A percentile compares a stretch with the other conserved stretches of the same genome.
Evolutionary conservation across 495 filamentous ascomycete species (phyloP).

Genomic region (Tuber calosporum): DNA sequence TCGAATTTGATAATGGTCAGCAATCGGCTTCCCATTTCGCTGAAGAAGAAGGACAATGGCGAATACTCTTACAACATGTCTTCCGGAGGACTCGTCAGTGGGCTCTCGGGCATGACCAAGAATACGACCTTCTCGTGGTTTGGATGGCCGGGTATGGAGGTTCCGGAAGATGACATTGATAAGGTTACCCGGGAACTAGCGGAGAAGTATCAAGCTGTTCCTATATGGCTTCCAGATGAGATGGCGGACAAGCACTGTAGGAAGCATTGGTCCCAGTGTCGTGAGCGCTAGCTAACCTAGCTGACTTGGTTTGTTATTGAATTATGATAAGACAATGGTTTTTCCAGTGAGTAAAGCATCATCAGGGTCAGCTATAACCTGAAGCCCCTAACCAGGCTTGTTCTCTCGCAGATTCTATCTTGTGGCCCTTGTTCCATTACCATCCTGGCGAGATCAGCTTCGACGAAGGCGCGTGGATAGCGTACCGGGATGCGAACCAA

Average conservation of each 20-base stretch:
- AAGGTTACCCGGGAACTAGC: constrained; percentile 61
- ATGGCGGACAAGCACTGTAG: constrained; percentile 65
- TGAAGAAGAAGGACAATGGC: constrained; percentile 80
- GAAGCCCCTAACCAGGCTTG: constrained; percentile 7
- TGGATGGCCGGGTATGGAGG: constrained; percentile 88
- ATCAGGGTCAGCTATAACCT: constrained; percentile 14
- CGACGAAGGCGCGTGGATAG: constrained; percentile 76
- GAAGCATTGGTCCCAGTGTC: background rate
- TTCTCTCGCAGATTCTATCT: constrained; percentile 64
- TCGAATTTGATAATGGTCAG: constrained; percentile 71
- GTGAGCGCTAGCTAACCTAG: background rate
- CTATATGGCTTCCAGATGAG: constrained; percentile 71
- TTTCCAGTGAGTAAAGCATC: constrained; percentile 57
- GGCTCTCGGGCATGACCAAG: constrained; percentile 80
- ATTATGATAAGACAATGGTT: constrained; percentile 64
- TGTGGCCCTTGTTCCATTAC: constrained; percentile 96
- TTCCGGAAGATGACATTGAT: constrained; percentile 62
- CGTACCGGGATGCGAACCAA: constrained; percentile 78
- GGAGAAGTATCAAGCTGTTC: constrained; percentile 64
- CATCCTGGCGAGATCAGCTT: constrained; percentile 89
- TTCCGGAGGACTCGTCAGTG: constrained; percentile 87
- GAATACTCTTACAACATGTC: constrained; percentile 86
- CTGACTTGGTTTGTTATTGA: background rate
- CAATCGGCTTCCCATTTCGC: constrained; percentile 89
- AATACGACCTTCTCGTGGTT: constrained; percentile 94